A percentile compares a stretch with the other conserved stretches of the same genome.
Conservation (phyloP, 768 basidiomycete species). For the Cystobasidium onofrii region DNA sequence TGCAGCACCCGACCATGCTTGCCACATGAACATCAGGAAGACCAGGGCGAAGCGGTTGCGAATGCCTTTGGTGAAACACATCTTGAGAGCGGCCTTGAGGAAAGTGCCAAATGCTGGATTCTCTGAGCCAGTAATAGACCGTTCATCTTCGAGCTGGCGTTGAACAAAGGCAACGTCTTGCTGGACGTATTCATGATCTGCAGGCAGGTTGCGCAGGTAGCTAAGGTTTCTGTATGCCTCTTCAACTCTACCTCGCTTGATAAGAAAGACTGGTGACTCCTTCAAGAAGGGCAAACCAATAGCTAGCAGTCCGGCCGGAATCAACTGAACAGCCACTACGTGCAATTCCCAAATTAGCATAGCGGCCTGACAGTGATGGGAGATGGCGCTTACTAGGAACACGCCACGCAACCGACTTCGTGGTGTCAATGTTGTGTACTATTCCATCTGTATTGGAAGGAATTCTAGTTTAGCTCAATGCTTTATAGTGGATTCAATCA, state of each 20-base stretch:
- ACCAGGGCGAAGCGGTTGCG: constrained; percentile 47
- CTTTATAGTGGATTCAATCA: background rate
- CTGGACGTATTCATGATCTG: constrained; percentile 19
- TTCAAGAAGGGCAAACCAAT: constrained; percentile 1
- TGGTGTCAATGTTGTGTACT: constrained; percentile 7
- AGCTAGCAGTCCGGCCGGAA: background rate
- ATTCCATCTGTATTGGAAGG: background rate
- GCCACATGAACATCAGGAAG: constrained; percentile 48
- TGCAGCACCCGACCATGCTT: constrained; percentile 45
- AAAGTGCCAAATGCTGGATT: background rate
- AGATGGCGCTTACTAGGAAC: constrained; percentile 43
- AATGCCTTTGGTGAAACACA: constrained; percentile 7
- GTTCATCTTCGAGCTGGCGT: constrained; percentile 1
- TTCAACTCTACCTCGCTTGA: constrained; percentile 38
- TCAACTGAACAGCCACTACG: background rate
- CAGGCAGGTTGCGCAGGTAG: constrained; percentile 42
- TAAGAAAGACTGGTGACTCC: constrained; percentile 44
- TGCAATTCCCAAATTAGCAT: constrained; percentile 8
- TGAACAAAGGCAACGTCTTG: constrained; percentile 13
- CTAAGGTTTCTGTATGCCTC: constrained; percentile 42
- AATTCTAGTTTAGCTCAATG: too few species aligned
- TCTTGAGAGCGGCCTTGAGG: background rate
- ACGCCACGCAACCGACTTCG: constrained; percentile 43
- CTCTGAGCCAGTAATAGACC: background rate
- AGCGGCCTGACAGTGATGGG: too few species aligned